Evolutionary conservation across 129 eudicot species (phyloP), one percentile per base, ranked within the genome.

Genomic region (Chrysanthemum makinoi): DNA sequence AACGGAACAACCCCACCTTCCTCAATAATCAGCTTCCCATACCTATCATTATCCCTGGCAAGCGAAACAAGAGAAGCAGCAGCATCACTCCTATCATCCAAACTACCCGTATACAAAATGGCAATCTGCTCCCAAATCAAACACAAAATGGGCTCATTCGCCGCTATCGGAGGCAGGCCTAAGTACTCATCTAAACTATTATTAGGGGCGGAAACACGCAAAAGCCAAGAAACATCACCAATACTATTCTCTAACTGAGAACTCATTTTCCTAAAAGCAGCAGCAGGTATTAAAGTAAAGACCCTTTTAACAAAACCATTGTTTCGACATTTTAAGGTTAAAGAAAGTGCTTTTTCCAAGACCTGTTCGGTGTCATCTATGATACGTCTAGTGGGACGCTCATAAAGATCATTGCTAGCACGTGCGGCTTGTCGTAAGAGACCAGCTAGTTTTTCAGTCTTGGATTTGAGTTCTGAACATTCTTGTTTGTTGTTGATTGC

Each of bases 381-480:
- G 13, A 82, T 82, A 17, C 86, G 86, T 3, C 72, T 50, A 1
- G 86, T 74, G 9, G 86, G 86, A 0, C 86, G 86, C 62, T 82
- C 83, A 19, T 78, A 78, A 14, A 82, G 83, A 28, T 82, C 86
- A 80, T 74, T 78, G 62, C 86, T 78, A 39, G 83, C 86, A 39
- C 83, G 77, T 0, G 86, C 86, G 22, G 86, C 86, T 53, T 82
- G 86, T 0, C 86, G 86, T 80, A 82, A 80, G 13, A 82, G 77
- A 10, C 59, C 74, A 18, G 83, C 86, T 30, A 82, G 80, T 39
- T 78, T 74, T 44, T 82, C 86, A 4, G 83, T 82, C 19, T 82
- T 82, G 78, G 86, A 69, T 69, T 73, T 82, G 66, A 82, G 78
- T 65, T 82, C 86, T 1, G 82, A 68, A 53, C 86, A 82, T 6